A percentile compares a stretch with the other conserved stretches of the same genome.
phyloP scores from a whole-genome alignment of 2,329 filamentous ascomycete species.

The Hypoxylon sp. region DNA sequence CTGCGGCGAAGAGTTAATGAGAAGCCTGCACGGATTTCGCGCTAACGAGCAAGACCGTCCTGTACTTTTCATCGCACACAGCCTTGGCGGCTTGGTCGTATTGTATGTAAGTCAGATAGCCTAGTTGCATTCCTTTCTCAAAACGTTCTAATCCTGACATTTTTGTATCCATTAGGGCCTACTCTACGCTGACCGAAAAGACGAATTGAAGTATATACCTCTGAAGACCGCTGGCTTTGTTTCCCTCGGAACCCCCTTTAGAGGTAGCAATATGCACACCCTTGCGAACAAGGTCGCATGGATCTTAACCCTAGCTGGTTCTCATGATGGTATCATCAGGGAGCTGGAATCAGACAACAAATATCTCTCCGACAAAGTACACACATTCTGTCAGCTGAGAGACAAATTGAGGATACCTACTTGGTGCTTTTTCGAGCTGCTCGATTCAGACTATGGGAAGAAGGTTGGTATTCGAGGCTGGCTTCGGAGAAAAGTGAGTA shows the following conservation, averaged over 20 bases:
- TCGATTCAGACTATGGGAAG: not conserved
- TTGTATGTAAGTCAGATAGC: constrained; percentile 9
- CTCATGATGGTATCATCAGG: not conserved
- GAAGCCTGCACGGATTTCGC: not conserved
- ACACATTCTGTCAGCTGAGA: not conserved
- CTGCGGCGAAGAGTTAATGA: constrained; percentile 26
- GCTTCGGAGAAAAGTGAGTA: not conserved
- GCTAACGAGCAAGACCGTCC: constrained; percentile 7
- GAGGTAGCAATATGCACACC: constrained; percentile 1
- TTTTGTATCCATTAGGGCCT: constrained; percentile 8
- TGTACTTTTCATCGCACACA: constrained; percentile 16
- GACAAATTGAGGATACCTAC: not conserved
- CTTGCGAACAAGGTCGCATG: not conserved
- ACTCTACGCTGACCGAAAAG: not conserved
- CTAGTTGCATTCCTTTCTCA: not conserved
- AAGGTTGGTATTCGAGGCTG: not conserved
- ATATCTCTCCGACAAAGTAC: not conserved
- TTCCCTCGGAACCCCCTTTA: constrained; percentile 11
- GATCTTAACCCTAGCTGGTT: not conserved
- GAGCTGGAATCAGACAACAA: not conserved
- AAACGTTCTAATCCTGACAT: not conserved
- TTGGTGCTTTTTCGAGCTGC: constrained; percentile 2
- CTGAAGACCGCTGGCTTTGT: constrained; percentile 6
- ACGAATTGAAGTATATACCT: constrained; percentile 3
- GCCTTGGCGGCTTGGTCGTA: constrained; percentile 16